phyloP scores from a whole-genome alignment of 257 asterid genomes.

The Handroanthus guayacan region DNA sequence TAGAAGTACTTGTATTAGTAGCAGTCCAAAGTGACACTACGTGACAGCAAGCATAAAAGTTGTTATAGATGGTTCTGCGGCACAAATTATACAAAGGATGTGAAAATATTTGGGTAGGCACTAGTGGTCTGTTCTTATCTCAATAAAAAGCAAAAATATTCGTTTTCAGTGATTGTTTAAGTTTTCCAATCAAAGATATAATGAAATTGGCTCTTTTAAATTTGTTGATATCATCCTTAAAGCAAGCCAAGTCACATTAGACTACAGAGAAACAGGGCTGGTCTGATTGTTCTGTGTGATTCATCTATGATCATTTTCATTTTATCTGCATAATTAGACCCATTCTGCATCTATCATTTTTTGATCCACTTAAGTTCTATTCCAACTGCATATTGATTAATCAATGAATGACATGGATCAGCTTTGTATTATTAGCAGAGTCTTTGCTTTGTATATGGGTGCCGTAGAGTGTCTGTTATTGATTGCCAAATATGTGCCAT shows the following conservation, averaged over 20 bases:
- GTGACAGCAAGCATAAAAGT: neutral
- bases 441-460: neutral
- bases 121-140: neutral
- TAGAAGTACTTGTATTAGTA: no score
- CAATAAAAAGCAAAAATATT: neutral
- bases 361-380: neutral
- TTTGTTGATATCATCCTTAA: neutral
- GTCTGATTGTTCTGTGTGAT: neutral
- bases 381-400: neutral
- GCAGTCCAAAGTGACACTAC: neutral
- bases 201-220: neutral
- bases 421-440: neutral
- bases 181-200: neutral
- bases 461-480: neutral
- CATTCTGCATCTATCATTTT: neutral
- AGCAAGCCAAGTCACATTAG: neutral
- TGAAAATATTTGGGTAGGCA: neutral
- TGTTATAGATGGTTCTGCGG: neutral
- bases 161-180: neutral
- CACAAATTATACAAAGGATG: neutral
- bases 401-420: neutral
- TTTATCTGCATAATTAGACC: neutral
- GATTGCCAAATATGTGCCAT: neutral
- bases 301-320: neutral
- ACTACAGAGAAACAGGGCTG: neutral